Evolutionary conservation across 2,329 filamentous ascomycete species (phyloP).

Genomic region (Fusarium sp.): DNA sequence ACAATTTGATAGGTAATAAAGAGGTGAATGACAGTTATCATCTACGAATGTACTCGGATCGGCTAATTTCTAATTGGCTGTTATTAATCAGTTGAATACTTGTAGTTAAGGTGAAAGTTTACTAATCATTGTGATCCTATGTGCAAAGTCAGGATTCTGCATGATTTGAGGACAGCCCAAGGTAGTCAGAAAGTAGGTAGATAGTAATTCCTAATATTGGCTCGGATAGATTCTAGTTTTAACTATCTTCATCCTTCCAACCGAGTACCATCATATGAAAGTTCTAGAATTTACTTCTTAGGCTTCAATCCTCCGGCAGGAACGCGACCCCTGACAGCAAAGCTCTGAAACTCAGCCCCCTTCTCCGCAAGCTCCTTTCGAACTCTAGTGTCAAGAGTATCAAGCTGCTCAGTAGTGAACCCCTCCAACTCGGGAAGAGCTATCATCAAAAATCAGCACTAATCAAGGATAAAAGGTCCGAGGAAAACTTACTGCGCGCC

Average conservation of each 20-base stretch:
- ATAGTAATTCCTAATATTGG: fast-evolving
- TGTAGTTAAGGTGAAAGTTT: not conserved
- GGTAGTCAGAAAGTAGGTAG: too few relatives aligned
- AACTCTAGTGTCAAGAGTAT: not conserved
- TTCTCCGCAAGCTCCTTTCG: not conserved
- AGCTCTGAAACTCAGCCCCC: conserved; percentile 1
- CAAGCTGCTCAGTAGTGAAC: not conserved
- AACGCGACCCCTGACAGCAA: not conserved
- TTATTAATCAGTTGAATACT: fast-evolving
- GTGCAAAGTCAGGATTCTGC: not conserved
- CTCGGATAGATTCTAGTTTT: not conserved
- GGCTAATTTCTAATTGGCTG: not conserved
- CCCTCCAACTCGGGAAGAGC: not conserved
- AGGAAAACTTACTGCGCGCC: not conserved
- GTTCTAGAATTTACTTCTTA: not conserved
- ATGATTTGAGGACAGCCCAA: too few relatives aligned
- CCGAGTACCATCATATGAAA: not conserved
- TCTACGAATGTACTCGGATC: not conserved
- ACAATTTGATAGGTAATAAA: not conserved
- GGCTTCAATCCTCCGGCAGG: not conserved
- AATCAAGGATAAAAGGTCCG: not conserved
- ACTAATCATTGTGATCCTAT: not conserved
- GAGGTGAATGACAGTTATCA: too few relatives aligned
- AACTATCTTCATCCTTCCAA: too few relatives aligned
- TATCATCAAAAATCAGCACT: not conserved